These are phyloP conservation scores for Cercospora sp. DNA, from an alignment of 2,329 filamentous ascomycete genomes.

Conservation along the genomic window DNA sequence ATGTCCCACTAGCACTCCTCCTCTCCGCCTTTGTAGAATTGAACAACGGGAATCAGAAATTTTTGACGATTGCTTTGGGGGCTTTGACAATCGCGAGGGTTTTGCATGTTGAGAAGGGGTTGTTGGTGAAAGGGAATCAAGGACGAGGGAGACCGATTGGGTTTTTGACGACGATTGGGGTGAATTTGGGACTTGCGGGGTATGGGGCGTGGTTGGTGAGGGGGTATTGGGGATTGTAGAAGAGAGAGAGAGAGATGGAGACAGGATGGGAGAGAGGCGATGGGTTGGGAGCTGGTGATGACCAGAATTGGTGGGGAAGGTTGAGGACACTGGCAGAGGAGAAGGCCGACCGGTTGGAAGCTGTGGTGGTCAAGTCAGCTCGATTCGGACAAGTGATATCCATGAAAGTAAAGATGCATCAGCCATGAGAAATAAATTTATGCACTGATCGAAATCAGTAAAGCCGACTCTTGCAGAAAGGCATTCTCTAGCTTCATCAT, in stretches of 20 bases:
- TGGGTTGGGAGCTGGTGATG: no score
- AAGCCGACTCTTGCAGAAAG: neutral
- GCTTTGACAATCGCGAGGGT: constrained; percentile 15
- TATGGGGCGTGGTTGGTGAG: constrained; percentile 18
- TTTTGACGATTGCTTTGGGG: constrained; percentile 12
- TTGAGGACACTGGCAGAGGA: no score
- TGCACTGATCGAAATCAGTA: neutral
- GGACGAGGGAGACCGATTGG: constrained; percentile 18
- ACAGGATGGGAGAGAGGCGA: neutral
- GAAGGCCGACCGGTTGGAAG: no score
- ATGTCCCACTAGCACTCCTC: constrained; percentile 22
- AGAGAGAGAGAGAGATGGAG: neutral
- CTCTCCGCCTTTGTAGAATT: constrained; percentile 18
- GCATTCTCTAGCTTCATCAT: neutral
- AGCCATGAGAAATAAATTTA: neutral
- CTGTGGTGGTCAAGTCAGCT: no score
- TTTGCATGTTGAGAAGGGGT: constrained; percentile 19
- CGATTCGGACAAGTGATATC: no score
- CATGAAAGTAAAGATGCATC: no score
- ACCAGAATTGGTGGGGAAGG: no score
- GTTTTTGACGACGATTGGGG: constrained; percentile 16
- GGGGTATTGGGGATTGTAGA: constrained; percentile 20
- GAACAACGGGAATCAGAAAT: constrained; percentile 19
- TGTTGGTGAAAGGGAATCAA: constrained; percentile 2
- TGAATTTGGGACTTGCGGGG: constrained; percentile 15